Conservation (phyloP, 148 eudicot species). For the Gaultheria prostrata region DNA sequence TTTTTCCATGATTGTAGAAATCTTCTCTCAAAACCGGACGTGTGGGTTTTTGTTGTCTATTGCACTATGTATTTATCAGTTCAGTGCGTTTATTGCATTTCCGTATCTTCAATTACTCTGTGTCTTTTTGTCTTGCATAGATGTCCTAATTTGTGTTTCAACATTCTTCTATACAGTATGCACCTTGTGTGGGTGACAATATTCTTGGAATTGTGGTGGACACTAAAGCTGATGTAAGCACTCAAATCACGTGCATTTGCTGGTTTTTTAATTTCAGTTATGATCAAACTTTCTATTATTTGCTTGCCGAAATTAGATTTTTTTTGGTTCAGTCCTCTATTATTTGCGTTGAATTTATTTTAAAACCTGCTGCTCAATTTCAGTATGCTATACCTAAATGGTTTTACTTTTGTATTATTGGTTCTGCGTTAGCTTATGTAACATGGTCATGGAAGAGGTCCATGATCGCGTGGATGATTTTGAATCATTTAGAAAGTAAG, state of each 20-base stretch:
- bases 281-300: conserved; percentile 1
- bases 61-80: not conserved
- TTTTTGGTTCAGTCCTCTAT: not conserved
- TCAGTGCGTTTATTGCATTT: not conserved
- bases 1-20: not conserved
- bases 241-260: conserved; percentile 1
- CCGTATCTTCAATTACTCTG: not conserved
- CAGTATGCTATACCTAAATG: not conserved
- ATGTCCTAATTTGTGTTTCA: conserved; percentile 14
- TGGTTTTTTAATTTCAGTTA: not conserved
- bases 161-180: conserved; percentile 55
- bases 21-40: not conserved
- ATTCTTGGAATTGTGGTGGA: conserved; percentile 91
- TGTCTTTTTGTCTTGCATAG: not conserved
- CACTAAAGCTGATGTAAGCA: conserved; percentile 78
- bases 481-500: not conserved
- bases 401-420: not conserved
- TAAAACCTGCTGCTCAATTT: not conserved
- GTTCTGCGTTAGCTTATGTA: not conserved
- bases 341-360: not conserved
- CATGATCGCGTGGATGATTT: not conserved
- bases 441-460: not conserved
- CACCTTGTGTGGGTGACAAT: conserved; percentile 78
- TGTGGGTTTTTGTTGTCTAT: not conserved
- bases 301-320: not conserved